Evolutionary conservation across 148 eudicot species (phyloP), one percentile per base, ranked within the genome.

Genomic region (Camellia granthamiana): DNA sequence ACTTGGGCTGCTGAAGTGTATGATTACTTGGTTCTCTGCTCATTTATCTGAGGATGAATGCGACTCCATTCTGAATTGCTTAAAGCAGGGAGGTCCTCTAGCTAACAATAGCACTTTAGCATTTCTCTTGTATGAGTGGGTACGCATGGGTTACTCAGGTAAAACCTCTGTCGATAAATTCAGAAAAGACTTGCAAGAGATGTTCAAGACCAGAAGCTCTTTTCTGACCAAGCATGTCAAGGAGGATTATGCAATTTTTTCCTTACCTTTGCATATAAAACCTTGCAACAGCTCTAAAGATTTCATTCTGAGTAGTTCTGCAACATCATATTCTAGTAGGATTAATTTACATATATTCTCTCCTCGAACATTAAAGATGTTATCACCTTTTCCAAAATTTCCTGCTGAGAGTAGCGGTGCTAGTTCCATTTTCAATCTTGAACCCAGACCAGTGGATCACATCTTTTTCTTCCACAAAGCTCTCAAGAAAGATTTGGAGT

Each of bases 391-490:
- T 79, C 86, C 80, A 46, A 84, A 79, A 74, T 60, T 42, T 84
- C 81, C 81, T 70, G 46, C 70, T 69, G 87, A 77, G 42, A 18
- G 54, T 43, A 52, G 54, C 19, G 23, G 42, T 78, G 82, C 58
- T 47, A 79, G 77, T 83, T 81, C 84, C 67, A 21, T 68, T 54
- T 75, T 73, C 54, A 75, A 77, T 76, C 88, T 81, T 60, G 93
- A 92, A 68, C 85, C 91, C 46, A 91, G 81, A 82, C 99, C 99
- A 59, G 85, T 94, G 87, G 97, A 97, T 79, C 88, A 83, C 72
- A 85, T 97, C 42, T 88, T 89, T 70, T 89, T 86, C 79, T 91
- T 97, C 80, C 99, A 97, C 87, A 97, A 90, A 88, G 99, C 97
- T 79, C 84, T 97, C 77, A 89, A 85, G 75, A 92, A 92, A 66